Evolutionary conservation across 2,329 filamentous ascomycete genomes (phyloP), one percentile per base, ranked within the genome.

Genomic region (Pseudocercospora ulei): DNA sequence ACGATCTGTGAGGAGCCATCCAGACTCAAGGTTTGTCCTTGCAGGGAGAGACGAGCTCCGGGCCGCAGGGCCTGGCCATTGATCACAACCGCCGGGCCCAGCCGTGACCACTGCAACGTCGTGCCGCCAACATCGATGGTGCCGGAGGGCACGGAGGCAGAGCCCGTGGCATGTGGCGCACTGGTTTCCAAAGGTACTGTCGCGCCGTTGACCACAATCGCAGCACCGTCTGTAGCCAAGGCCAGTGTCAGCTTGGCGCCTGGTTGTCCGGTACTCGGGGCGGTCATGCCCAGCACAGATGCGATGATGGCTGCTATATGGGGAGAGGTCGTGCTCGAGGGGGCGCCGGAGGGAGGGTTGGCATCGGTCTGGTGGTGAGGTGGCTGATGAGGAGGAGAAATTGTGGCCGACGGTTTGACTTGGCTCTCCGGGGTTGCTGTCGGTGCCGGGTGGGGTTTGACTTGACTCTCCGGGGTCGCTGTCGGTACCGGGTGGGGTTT

Each of bases 201-300:
- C 2, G 17, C 29, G 7, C 38, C 38, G 11, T 40, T 40, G 7
- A 40, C 29, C 11, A 40, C 30, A 8, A 40, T 16, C 16, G 19
- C 38, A 6, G 19, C 13, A 7, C 38, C 38, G 17, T 33, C 30
- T 2, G 29, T 30, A 5, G 38, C 38, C 7, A 25, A 11, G 4
- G 18, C 29, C n/a, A 40, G 7, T 9, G 30, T 35, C 7, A 35
- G 14, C n/a, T 19, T 12, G 7, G 14, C n/a, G 18, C 18, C 19
- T 5, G 16, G 16, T 5, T 19, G 12, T 7, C 20, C 37, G 8
- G 20, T 23, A 8, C 24, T 35, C 3, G 38, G 18, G 11, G 14
- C n/a, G 0, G 39, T 42, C 34, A 38, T 34, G 11, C 39, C 39
- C 7, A 42, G 13, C 12, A 36, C 39, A 12, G 20, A 31, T 7